Evolutionary conservation across 306 rosid species (phyloP).

Genomic region (Vigna trinervia): DNA sequence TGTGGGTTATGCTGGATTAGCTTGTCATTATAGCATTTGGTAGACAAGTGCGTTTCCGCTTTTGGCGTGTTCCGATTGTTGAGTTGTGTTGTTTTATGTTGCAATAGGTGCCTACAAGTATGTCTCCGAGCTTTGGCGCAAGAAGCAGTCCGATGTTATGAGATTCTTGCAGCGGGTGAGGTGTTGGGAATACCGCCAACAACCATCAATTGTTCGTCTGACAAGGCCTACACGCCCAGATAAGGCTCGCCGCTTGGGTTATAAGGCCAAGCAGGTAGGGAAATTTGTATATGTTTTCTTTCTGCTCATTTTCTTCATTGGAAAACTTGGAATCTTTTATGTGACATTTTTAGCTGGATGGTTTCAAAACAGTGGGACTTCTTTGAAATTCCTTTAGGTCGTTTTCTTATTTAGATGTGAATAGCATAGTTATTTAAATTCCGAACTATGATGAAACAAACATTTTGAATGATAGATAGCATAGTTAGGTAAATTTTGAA

Average conservation of each 20-base stretch:
- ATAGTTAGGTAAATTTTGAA: no score
- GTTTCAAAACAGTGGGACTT: no score
- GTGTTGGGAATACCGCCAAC: constrained; percentile 94
- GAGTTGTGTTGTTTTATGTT: neutral
- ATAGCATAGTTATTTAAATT: no score
- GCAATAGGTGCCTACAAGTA: constrained; percentile 84
- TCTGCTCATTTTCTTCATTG: no score
- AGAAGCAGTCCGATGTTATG: constrained; percentile 90
- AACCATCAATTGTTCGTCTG: constrained; percentile 81
- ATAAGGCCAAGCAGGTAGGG: constrained; percentile 86
- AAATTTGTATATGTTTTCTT: neutral
- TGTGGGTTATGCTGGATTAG: neutral
- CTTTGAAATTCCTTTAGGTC: neutral
- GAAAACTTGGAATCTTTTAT: no score
- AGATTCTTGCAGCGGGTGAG: constrained; percentile 87
- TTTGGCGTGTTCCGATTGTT: neutral
- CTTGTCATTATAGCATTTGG: neutral
- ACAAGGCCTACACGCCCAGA: constrained; percentile 86
- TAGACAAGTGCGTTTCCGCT: neutral
- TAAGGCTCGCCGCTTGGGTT: constrained; percentile 89
- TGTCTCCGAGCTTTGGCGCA: constrained; percentile 89
- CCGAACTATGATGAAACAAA: neutral
- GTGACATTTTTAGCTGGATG: neutral
- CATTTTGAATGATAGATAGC: neutral
- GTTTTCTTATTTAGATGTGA: neutral